Percentiles rank a stretch among this genome's conserved stretches.
phyloP scores from a whole-genome alignment of 768 basidiomycete genomes.

The Kwoniella dendrophila region DNA sequence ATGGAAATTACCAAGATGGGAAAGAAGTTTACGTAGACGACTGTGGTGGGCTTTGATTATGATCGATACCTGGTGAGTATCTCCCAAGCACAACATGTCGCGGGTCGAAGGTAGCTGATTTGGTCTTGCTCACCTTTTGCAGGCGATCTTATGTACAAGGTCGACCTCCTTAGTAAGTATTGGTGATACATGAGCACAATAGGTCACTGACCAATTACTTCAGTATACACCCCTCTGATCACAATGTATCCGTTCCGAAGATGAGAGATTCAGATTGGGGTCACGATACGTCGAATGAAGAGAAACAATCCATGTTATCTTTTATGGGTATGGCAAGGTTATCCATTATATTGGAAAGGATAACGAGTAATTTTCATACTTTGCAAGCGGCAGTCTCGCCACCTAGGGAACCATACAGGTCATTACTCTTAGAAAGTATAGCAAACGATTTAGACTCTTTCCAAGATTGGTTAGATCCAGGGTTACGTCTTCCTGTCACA shows the following conservation, averaged over 20 bases:
- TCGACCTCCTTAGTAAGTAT: constrained; percentile 16
- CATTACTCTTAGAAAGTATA: constrained; percentile 7
- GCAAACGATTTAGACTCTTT: constrained; percentile 9
- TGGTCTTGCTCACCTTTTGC: neutral
- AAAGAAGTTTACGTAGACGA: constrained; percentile 23
- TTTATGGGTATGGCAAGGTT: constrained; percentile 25
- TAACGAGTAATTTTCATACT: neutral
- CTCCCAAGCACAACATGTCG: neutral
- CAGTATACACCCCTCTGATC: constrained; percentile 12
- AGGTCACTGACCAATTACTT: neutral
- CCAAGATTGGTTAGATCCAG: constrained; percentile 1
- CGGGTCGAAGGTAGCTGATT: neutral
- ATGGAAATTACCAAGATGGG: constrained; percentile 31
- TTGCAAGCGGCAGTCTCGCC: neutral
- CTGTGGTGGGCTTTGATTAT: constrained; percentile 32
- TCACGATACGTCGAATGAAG: constrained; percentile 5
- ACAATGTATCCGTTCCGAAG: constrained; percentile 26
- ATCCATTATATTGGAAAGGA: constrained; percentile 26
- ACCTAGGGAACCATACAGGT: neutral
- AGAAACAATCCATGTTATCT: constrained; percentile 21
- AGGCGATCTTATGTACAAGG: constrained; percentile 15
- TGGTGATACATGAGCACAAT: neutral
- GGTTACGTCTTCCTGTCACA: neutral
- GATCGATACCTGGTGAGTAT: constrained; percentile 26
- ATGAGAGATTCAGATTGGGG: constrained; percentile 26